A percentile compares a stretch with the other conserved stretches of the same genome.
Evolutionary conservation across 257 asterid genomes (phyloP).

Genomic region (Nicotiana otophora): DNA sequence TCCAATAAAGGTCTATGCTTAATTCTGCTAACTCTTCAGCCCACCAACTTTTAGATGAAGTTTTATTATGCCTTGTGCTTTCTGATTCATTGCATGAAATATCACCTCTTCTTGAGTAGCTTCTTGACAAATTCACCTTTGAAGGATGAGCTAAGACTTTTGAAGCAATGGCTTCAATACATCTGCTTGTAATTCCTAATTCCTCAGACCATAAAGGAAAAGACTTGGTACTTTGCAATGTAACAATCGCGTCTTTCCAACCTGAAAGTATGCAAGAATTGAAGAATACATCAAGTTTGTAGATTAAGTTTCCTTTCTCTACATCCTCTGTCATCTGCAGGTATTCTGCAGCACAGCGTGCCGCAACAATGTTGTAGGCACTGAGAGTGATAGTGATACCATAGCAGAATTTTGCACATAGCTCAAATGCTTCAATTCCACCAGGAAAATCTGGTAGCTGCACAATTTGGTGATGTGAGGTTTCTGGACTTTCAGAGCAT

Average conservation of each 20-base stretch:
- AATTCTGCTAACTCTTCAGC: slow-evolving; percentile 79
- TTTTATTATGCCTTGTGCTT: slow-evolving; percentile 32
- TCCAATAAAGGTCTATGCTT: slow-evolving; percentile 84
- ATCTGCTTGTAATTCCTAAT: slow-evolving; percentile 53
- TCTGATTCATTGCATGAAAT: slow-evolving; percentile 58
- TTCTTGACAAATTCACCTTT: slow-evolving; percentile 52
- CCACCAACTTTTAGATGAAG: slow-evolving; percentile 64
- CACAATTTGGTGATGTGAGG: slow-evolving; percentile 47
- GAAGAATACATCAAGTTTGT: slow-evolving; percentile 75
- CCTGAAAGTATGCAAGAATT: slow-evolving; percentile 75
- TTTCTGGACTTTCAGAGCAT: slow-evolving; percentile 50
- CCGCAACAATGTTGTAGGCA: slow-evolving; percentile 68
- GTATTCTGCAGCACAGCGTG: slow-evolving; percentile 74
- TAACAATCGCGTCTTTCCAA: slow-evolving; percentile 68
- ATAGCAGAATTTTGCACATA: slow-evolving; percentile 90
- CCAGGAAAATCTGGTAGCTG: slow-evolving; percentile 82
- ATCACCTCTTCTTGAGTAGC: slow-evolving; percentile 55
- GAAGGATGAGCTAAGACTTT: slow-evolving; percentile 57
- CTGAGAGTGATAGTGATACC: slow-evolving; percentile 81
- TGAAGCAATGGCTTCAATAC: slow-evolving; percentile 63
- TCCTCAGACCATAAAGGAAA: slow-evolving; percentile 62
- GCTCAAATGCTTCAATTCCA: slow-evolving; percentile 72
- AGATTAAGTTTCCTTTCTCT: slow-evolving; percentile 69
- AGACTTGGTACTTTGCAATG: slow-evolving; percentile 60
- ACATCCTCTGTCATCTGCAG: slow-evolving; percentile 85